A percentile compares a stretch with the other conserved stretches of the same genome.
Conservation (phyloP, 805 yeast genomes). For the Candida nemodendra region DNA sequence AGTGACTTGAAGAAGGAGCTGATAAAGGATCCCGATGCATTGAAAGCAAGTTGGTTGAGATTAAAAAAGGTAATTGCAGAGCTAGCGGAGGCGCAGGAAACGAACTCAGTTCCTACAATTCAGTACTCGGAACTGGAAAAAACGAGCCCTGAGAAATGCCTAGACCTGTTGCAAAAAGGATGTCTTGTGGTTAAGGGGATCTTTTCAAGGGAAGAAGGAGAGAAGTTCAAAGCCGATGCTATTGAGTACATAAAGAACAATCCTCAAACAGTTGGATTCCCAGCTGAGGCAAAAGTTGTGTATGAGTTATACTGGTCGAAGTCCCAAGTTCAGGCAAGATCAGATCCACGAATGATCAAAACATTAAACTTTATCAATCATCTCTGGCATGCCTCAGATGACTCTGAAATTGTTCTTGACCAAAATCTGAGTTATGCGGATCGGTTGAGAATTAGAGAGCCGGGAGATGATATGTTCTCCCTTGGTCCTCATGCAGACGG, state of each 20-base stretch:
- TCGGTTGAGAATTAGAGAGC: conserved; percentile 38
- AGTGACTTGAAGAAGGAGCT: conserved; percentile 17
- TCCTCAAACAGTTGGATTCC: conserved; percentile 32
- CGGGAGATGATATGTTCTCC: conserved; percentile 34
- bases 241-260: conserved; percentile 29
- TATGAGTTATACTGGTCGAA: conserved; percentile 39
- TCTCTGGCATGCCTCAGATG: conserved; percentile 10
- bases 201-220: conserved; percentile 27
- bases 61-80: conserved; percentile 20
- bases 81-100: conserved; percentile 21
- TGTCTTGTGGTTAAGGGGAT: conserved; percentile 32
- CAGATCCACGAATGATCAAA: conserved; percentile 33
- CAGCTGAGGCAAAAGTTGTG: conserved; percentile 23
- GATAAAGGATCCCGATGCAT: conserved; percentile 24
- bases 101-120: conserved; percentile 17
- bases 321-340: conserved; percentile 38
- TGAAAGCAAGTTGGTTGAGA: conserved; percentile 30
- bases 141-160: conserved; percentile 3
- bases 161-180: conserved; percentile 24
- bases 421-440: conserved; percentile 40
- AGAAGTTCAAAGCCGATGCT: conserved; percentile 15
- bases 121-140: conserved; percentile 18
- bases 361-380: conserved; percentile 22
- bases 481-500: conserved; percentile 43
- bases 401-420: conserved; percentile 26